A percentile compares a stretch with the other conserved stretches of the same genome.
Conservation (phyloP, 2,329 filamentous ascomycete genomes). For the Rhynchosporium secalis region DNA sequence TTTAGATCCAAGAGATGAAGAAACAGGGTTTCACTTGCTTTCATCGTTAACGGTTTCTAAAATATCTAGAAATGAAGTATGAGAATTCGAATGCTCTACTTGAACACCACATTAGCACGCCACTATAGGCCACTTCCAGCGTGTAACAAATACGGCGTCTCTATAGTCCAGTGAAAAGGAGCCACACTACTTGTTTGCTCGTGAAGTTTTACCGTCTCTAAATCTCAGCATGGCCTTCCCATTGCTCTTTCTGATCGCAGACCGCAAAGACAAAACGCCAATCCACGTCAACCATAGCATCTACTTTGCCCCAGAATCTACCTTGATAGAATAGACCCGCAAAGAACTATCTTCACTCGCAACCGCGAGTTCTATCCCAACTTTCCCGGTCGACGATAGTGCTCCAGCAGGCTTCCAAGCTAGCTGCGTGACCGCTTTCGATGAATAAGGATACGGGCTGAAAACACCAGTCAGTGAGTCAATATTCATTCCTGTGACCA, state of each 20-base stretch:
- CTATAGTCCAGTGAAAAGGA: too few relatives aligned
- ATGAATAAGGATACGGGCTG: constrained; percentile 49
- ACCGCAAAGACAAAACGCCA: constrained; percentile 32
- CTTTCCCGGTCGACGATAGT: constrained; percentile 15
- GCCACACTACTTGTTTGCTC: too few relatives aligned
- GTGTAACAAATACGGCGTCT: too few relatives aligned
- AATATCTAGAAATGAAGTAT: too few relatives aligned
- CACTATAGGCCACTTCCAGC: too few relatives aligned
- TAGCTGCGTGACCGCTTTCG: constrained; percentile 51
- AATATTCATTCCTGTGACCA: not conserved
- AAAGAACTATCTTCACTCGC: constrained; percentile 60
- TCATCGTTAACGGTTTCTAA: too few relatives aligned
- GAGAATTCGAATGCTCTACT: too few relatives aligned
- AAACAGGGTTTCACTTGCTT: not conserved
- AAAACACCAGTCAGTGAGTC: not conserved
- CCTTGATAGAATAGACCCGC: constrained; percentile 51
- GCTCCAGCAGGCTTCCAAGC: constrained; percentile 60
- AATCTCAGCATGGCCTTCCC: constrained; percentile 24
- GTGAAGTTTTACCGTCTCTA: not conserved
- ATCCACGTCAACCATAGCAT: constrained; percentile 4
- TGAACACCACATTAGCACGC: too few relatives aligned
- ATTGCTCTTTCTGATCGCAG: constrained; percentile 25
- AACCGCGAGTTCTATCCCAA: constrained; percentile 36
- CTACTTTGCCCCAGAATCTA: constrained; percentile 19
- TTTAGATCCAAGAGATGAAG: not conserved